Conservation (phyloP, 805 yeast genomes). For the Wickerhamiella domercqiae region DNA sequence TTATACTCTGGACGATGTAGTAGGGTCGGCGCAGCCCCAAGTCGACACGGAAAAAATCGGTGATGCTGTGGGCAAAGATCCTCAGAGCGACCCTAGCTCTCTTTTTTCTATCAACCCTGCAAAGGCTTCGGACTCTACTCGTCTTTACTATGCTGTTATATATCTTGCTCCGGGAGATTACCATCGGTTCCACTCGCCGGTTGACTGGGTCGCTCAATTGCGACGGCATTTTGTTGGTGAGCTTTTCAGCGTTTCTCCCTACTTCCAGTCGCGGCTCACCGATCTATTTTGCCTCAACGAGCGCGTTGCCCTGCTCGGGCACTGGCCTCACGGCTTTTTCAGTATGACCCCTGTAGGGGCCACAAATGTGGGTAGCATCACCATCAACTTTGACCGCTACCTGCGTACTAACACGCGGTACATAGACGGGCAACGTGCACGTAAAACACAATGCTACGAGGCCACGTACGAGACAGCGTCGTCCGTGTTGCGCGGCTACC, state of each 20-base stretch:
- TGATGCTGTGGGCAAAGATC: slow-evolving; percentile 34
- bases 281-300: slow-evolving; percentile 86
- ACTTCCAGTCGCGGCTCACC: slow-evolving; percentile 73
- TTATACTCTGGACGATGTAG: slow-evolving; percentile 50
- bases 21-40: slow-evolving; percentile 34
- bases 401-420: slow-evolving; percentile 59
- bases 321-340: slow-evolving; percentile 94
- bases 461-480: slow-evolving; percentile 82
- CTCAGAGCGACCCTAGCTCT: background rate
- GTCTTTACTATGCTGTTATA: slow-evolving; percentile 74
- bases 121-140: slow-evolving; percentile 29
- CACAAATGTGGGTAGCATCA: slow-evolving; percentile 92
- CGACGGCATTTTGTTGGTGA: slow-evolving; percentile 96
- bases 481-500: slow-evolving; percentile 64
- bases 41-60: slow-evolving; percentile 37
- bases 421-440: slow-evolving; percentile 21
- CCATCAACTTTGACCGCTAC: slow-evolving; percentile 80
- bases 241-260: slow-evolving; percentile 90
- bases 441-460: slow-evolving; percentile 71
- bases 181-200: slow-evolving; percentile 92
- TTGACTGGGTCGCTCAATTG: slow-evolving; percentile 85
- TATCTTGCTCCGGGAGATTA: slow-evolving; percentile 97
- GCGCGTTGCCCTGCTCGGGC: slow-evolving; percentile 85
- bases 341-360: slow-evolving; percentile 99
- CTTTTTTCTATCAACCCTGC: background rate